Evolutionary conservation across 495 filamentous ascomycete genomes (phyloP), one percentile per base, ranked within the genome.

Genomic region (Lasiosphaeria miniovina): DNA sequence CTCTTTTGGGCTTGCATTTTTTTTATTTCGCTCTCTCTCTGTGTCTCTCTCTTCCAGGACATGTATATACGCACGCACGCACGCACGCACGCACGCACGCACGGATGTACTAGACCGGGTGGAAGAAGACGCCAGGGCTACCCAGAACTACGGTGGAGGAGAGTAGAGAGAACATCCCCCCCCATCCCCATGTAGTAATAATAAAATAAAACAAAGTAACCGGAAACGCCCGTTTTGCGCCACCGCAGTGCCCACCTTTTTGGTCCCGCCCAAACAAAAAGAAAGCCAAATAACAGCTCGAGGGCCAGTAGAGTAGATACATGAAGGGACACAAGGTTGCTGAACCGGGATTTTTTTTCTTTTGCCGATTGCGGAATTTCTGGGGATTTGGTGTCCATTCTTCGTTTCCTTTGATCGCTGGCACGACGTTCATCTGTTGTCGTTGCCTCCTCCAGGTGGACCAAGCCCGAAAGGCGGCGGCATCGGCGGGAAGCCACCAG

Each of bases 401-500:
- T 46, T 5, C 8, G 43, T n/a, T 45, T 17, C 24, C 33, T 38
- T 52, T 17, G 48, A 32, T 17, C 17, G 15, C 11, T 24, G 33
- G 34, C 32, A 14, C 11, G 12, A n/a, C 15, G 43, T 35, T 64
- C 57, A 63, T 58, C 68, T 67, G 58, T 54, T 63, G 62, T 67
- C 61, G 36, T 66, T 67, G 58, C 58, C 63, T 38, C 38, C 43
- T n/a, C 54, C 58, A 36, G 54, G 54, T 15, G 54, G 49, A 11
- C 66, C 66, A 54, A 61, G 61, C 24, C 24, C 24, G 24, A 24
- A 24, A 24, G 24, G 24, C 36, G 74, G 70, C 6, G 75, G 75
- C 12, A 73, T 69, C 11, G 50, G 63, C 24, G 75, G 73, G 51
- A 77, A 76, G 6, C 67, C 52, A 31, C 54, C 72, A 48, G 55